phyloP scores from a whole-genome alignment of 805 yeast genomes.

The Monosporozyma unispora region DNA sequence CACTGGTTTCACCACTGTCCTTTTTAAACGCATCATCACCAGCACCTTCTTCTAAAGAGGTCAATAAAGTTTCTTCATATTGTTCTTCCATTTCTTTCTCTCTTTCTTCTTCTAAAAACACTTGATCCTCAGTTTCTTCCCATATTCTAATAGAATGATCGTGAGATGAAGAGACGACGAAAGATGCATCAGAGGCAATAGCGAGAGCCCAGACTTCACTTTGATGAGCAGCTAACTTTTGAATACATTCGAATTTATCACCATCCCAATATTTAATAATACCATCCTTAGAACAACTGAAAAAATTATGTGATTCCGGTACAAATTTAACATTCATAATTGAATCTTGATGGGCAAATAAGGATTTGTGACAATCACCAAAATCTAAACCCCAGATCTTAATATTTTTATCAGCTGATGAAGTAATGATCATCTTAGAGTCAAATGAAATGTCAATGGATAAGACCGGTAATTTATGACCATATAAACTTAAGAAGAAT shows the following conservation, averaged over 20 bases:
- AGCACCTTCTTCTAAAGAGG: conserved; percentile 53
- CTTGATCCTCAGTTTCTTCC: conserved; percentile 88
- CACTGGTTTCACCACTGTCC: conserved; percentile 39
- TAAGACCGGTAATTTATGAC: conserved; percentile 92
- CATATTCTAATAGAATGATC: conserved; percentile 92
- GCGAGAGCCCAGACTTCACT: conserved; percentile 90
- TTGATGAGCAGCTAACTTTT: conserved; percentile 78
- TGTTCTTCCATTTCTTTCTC: conserved; percentile 92
- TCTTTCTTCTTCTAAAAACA: conserved; percentile 93
- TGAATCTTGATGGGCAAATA: conserved; percentile 94
- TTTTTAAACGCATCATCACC: conserved; percentile 35
- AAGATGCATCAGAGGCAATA: conserved; percentile 61
- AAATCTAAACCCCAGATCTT: conserved; percentile 98
- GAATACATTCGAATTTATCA: conserved; percentile 89
- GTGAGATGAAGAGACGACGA: conserved; percentile 77
- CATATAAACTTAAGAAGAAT: conserved; percentile 81
- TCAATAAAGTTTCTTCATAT: conserved; percentile 72
- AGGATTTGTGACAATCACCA: conserved; percentile 96
- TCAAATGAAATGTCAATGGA: conserved; percentile 87
- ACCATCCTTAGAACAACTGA: conserved; percentile 85
- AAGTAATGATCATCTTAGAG: conserved; percentile 77
- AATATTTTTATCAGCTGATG: conserved; percentile 95
- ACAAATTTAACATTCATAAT: conserved; percentile 81
- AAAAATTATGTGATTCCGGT: conserved; percentile 80
- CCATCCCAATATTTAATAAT: conserved; percentile 97